A percentile compares a stretch with the other conserved stretches of the same genome.
Conservation (phyloP, 192 early-diverging fungal species). For the Phycomyces nitens region DNA sequence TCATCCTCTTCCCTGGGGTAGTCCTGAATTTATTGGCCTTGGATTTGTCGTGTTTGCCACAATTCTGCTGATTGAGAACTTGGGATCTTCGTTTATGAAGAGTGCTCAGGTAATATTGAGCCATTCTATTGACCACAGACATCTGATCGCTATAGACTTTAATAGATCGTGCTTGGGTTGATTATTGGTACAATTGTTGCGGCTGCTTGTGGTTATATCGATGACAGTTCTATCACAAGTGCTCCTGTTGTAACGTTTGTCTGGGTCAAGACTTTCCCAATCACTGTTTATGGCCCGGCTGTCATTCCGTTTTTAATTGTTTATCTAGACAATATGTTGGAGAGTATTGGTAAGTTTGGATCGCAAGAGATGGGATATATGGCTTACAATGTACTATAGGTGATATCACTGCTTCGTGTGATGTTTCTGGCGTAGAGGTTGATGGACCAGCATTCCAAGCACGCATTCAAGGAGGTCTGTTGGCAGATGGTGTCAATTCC, state of each 20-base stretch:
- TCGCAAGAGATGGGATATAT: neutral
- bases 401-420: constrained; percentile 53
- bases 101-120: constrained; percentile 32
- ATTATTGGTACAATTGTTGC: constrained; percentile 49
- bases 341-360: constrained; percentile 34
- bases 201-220: constrained; percentile 48
- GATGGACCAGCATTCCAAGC: constrained; percentile 47
- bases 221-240: constrained; percentile 30
- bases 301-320: constrained; percentile 42
- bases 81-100: constrained; percentile 55
- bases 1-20: constrained; percentile 49
- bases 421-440: constrained; percentile 48
- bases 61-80: constrained; percentile 49
- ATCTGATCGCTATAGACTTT: neutral
- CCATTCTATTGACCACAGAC: neutral
- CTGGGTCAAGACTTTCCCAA: constrained; percentile 56
- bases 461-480: constrained; percentile 50
- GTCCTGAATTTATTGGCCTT: constrained; percentile 45
- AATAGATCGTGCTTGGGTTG: constrained; percentile 41
- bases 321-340: constrained; percentile 37
- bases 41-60: constrained; percentile 49
- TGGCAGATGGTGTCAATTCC: constrained; percentile 51
- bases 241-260: constrained; percentile 49
- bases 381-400: constrained; percentile 14
- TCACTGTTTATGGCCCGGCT: constrained; percentile 44